Base-by-base conservation (phyloP, 2,329 filamentous ascomycete genomes). In the Clonostachys byssicola region DNA sequence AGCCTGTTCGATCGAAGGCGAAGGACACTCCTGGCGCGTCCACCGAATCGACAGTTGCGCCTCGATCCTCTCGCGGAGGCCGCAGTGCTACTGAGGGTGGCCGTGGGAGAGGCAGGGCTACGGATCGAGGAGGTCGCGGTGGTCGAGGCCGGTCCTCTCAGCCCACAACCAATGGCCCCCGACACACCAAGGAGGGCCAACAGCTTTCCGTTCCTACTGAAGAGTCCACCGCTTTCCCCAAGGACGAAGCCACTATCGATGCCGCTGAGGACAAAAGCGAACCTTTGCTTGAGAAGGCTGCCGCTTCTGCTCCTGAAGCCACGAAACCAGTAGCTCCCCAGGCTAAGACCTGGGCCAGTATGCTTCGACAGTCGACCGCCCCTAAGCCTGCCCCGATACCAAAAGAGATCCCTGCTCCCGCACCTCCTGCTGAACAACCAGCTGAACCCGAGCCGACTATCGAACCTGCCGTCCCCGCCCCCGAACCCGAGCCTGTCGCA, bases 281-380 rank as follows among this genome's bases (percentile, higher is more conserved):
- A 35, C 42, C 61, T 47, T 54, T 62, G 40, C 58, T 62, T 41
- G 65, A 64, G 20, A 56, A 63, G 45, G 51, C 64, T 40, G 57
- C 63, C 50, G 53, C 65, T 49, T 57, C 62, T 42, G 52, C 62
- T 43, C 52, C 62, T 44, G 68, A 74, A 49, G 53, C 67, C 18
- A 57, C 68, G 46, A 60, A 70, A 55, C 56, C 69, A 46, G 61
- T 69, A 48, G 61, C 66, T 47, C 58, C 71, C 40, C 63, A 65
- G 50, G 63, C 65, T 48, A 85, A 83, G 72, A 85, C 81, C 23
- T 91, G 87, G 87, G 87, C 87, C 36, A 88, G 85, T 67, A 85
- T 91, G 77, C 80, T 90, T 52, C 80, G 79, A 58, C 73, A 80
- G 62, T 73, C 83, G 35, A 73, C 77, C 40, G 67, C 63, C 41